These are phyloP conservation scores for Pleurozium schreberi DNA, from an alignment of 225 moss, liverwort and hornwort genomes.

Conservation along the genomic window DNA sequence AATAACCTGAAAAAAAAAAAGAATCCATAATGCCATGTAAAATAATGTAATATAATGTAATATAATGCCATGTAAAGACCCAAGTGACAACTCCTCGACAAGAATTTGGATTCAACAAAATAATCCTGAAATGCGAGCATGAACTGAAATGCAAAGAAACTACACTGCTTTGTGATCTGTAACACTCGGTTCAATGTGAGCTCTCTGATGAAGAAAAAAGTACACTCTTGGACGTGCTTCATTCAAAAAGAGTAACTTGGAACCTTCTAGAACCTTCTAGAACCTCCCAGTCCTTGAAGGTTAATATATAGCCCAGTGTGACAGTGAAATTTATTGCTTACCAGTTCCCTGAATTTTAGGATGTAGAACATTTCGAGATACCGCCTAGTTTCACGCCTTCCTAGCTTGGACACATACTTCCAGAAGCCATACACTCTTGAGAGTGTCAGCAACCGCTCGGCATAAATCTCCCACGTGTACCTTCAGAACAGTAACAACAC, in stretches of 20 bases:
- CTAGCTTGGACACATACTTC: constrained; percentile 54
- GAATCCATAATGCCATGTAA: no score
- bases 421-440: constrained; percentile 50
- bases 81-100: background rate
- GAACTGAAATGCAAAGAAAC: background rate
- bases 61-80: no score
- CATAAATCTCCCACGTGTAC: constrained; percentile 51
- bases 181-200: background rate
- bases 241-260: background rate
- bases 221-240: no score
- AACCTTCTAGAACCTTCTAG: no score
- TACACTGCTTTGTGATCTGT: background rate
- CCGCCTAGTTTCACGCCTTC: constrained; percentile 32
- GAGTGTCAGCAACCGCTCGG: constrained; percentile 37
- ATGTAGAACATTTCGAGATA: constrained; percentile 63
- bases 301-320: no score
- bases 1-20: constrained; percentile 26
- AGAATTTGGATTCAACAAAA: background rate
- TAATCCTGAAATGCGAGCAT: background rate
- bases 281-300: background rate
- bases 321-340: background rate
- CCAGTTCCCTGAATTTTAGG: constrained; percentile 38
- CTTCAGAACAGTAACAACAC: constrained; percentile 6
- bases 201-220: background rate
- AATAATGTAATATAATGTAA: no score